Evolutionary conservation across 164 flowering plant species (phyloP).

Genomic region (Houttuynia cordata): DNA sequence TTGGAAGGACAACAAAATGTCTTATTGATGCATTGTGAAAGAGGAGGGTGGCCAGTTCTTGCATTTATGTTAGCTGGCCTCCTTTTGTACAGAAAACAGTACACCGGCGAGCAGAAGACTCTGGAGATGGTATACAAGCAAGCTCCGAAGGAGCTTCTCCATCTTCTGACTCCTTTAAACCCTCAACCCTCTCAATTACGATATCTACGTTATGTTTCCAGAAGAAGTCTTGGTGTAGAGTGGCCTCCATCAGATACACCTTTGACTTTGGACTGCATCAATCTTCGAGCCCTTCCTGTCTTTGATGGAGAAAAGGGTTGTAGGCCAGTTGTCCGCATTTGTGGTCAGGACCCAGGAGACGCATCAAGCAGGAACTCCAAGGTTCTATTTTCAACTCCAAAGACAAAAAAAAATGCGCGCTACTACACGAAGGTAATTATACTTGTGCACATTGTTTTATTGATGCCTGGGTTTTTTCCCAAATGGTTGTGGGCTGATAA

Average conservation of each 20-base stretch:
- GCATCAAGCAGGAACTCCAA: conserved; percentile 50
- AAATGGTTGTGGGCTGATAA: conserved; percentile 6
- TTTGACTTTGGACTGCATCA: conserved; percentile 55
- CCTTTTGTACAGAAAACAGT: conserved; percentile 72
- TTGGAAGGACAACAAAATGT: conserved; percentile 88
- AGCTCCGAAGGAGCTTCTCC: conserved; percentile 85
- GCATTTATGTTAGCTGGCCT: conserved; percentile 96
- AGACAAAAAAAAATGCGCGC: conserved; percentile 36
- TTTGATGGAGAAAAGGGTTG: conserved; percentile 62
- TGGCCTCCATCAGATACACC: conserved; percentile 85
- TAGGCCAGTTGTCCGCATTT: conserved; percentile 75
- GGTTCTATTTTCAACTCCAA: conserved; percentile 55
- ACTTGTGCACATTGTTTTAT: background rate
- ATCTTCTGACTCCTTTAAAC: conserved; percentile 66
- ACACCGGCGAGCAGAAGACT: conserved; percentile 83
- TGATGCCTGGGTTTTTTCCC: background rate
- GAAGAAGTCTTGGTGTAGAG: conserved; percentile 56
- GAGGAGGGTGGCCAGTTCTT: conserved; percentile 97
- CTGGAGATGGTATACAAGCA: conserved; percentile 95
- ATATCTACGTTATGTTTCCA: conserved; percentile 83
- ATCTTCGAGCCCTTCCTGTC: conserved; percentile 57
- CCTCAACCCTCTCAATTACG: conserved; percentile 92
- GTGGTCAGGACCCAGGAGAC: conserved; percentile 64
- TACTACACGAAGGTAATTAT: conserved; percentile 43
- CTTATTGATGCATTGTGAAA: conserved; percentile 88